Evolutionary conservation across 495 filamentous ascomycete genomes (phyloP).

Genomic region (Wilcoxina mikolae): DNA sequence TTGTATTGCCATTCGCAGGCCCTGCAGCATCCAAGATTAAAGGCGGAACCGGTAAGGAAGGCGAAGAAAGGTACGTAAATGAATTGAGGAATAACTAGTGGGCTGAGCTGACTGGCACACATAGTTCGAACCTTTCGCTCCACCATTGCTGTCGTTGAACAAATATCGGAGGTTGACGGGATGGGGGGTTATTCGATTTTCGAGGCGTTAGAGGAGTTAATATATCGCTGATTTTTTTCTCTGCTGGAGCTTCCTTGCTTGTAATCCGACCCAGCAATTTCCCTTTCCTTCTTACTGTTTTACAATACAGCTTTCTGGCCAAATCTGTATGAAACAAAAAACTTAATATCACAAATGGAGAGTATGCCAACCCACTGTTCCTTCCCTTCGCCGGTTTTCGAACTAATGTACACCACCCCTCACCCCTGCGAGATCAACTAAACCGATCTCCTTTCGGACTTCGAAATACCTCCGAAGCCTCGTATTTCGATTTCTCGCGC

Average conservation of each 20-base stretch:
- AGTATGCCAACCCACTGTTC: no score
- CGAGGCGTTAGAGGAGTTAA: no score
- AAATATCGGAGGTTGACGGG: not conserved
- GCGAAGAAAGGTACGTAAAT: conserved; percentile 8
- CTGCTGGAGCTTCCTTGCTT: no score
- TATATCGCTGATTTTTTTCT: no score
- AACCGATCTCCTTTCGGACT: conserved; percentile 76
- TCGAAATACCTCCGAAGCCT: conserved; percentile 56
- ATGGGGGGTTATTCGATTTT: not conserved
- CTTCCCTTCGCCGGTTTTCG: no score
- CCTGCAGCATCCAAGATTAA: conserved; percentile 11
- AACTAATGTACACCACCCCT: no score
- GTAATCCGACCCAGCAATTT: no score
- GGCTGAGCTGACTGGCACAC: not conserved
- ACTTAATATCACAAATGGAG: no score
- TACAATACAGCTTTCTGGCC: no score
- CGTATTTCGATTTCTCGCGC: conserved; percentile 78
- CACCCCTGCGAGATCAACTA: no score
- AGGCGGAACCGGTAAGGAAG: not conserved
- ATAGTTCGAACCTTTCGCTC: conserved; percentile 8
- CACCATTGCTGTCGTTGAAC: conserved; percentile 20
- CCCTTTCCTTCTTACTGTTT: no score
- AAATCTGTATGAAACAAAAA: no score
- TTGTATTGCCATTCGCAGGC: conserved; percentile 19
- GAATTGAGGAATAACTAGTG: not conserved